Base-by-base conservation (phyloP, 202 grass and related monocot genomes). In the Schoenoplectus triqueter region DNA sequence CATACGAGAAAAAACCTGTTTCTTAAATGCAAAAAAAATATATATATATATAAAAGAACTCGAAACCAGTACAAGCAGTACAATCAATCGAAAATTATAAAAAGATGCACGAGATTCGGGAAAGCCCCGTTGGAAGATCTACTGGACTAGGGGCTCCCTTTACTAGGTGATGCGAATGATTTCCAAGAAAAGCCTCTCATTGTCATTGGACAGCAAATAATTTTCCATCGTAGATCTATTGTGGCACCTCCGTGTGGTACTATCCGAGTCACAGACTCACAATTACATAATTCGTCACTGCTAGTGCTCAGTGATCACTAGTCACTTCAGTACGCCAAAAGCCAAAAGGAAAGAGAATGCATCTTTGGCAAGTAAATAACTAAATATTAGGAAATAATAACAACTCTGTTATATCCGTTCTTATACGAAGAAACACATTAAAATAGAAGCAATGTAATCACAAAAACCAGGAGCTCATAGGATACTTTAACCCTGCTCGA, bases 131-230 rank as follows among this genome's bases (percentile, higher is more conserved):
- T 68, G 31, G 80, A 69, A 83, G 65, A 67, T 10, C 65, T 8
- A 18, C 59, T 19, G 59, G 17, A 15, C 59, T 7, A 61, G 14
- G 78, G 47, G 60, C 80, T 40, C 74, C 1, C 47, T 67, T 83
- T 69, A 9, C 48, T 83, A 70, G 46, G 18, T 69, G 64, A 83
- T 83, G 47, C 80, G 69, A 83, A 83, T 83, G 63, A 83, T 68
- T 66, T 57, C 48, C 59, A 22, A 61, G 7, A 50, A 66, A 82
- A 49, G 45, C 78, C 41, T 65, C 44, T 64, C 47, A 78, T 17
- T 60, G 52, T 62, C 45, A 77, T 57, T 59, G 73, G 51, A 8
- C 73, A 77, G 21, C 20, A 11, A 7, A 78, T 13, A 22, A 55
- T 78, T 78, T 60, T 60, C 52, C 11, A 7, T 17, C 5, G 0